Conservation (phyloP, 208 protist genomes). For the Leishmania tropica region DNA sequence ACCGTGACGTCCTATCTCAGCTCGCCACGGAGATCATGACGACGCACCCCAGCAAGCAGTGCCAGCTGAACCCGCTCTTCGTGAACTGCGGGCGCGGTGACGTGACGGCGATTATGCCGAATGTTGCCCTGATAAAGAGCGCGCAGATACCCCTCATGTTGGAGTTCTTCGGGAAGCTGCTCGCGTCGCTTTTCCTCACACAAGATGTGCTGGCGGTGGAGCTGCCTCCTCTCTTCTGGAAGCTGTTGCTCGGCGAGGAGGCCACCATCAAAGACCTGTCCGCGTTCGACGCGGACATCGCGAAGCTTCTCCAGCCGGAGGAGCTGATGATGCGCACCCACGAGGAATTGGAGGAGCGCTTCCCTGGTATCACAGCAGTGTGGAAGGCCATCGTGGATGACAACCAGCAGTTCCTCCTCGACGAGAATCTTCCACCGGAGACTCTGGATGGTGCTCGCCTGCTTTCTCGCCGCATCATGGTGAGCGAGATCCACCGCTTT, state of each 20-base stretch:
- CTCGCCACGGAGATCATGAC: slow-evolving; percentile 90
- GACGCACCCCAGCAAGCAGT: slow-evolving; percentile 72
- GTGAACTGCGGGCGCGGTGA: slow-evolving; percentile 67
- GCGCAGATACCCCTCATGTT: slow-evolving; percentile 88
- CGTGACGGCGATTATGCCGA: slow-evolving; percentile 75
- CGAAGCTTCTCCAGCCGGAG: slow-evolving; percentile 53
- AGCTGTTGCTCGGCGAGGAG: slow-evolving; percentile 83
- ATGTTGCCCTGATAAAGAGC: slow-evolving; percentile 46
- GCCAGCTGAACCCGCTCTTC: slow-evolving; percentile 92
- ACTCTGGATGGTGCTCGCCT: slow-evolving; percentile 49
- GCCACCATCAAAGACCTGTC: slow-evolving; percentile 54
- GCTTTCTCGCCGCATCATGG: slow-evolving; percentile 65
- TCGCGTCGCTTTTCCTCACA: slow-evolving; percentile 93
- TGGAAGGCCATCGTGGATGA: slow-evolving; percentile 51
- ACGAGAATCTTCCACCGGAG: slow-evolving; percentile 50
- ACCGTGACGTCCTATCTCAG: slow-evolving; percentile 90
- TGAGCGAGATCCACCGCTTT: slow-evolving; percentile 70
- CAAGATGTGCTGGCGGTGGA: slow-evolving; percentile 91
- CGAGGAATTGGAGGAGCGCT: slow-evolving; percentile 85
- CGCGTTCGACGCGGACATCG: slow-evolving; percentile 66
- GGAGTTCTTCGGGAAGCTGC: slow-evolving; percentile 93
- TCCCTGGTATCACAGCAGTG: slow-evolving; percentile 65
- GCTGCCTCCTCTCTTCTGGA: slow-evolving; percentile 94
- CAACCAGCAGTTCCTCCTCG: slow-evolving; percentile 45
- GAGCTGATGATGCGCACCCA: slow-evolving; percentile 62